Percentiles rank a stretch among this genome's conserved stretches.
These are phyloP conservation scores for Aspergillus sparsus DNA, from an alignment of 495 filamentous ascomycete species.

Conservation along the genomic window DNA sequence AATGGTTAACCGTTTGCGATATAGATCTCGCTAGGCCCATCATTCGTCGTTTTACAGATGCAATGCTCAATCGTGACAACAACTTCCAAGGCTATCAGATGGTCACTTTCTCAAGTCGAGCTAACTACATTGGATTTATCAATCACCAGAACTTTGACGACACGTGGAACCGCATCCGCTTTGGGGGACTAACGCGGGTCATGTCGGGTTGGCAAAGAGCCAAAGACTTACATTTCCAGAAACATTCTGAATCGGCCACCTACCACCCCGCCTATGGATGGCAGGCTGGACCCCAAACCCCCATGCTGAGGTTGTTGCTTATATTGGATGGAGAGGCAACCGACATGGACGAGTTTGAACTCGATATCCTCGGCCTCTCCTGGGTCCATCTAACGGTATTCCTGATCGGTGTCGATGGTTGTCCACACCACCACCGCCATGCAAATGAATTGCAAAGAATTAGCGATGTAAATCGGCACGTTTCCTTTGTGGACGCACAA, in stretches of 20 bases:
- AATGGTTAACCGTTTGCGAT: too few relatives aligned
- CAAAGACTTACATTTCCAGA: constrained; percentile 51
- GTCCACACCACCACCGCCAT: constrained; percentile 50
- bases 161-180: constrained; percentile 37
- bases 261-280: constrained; percentile 51
- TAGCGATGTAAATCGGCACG: constrained; percentile 48
- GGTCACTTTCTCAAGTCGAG: constrained; percentile 41
- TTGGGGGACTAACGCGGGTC: constrained; percentile 44
- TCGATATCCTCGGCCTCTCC: constrained; percentile 45
- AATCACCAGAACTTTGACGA: constrained; percentile 40
- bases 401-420: constrained; percentile 51
- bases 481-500: constrained; percentile 52
- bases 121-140: constrained; percentile 39
- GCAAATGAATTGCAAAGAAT: constrained; percentile 51
- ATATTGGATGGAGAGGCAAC: constrained; percentile 48
- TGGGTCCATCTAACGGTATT: constrained; percentile 54
- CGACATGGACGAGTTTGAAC: constrained; percentile 54
- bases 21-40: constrained; percentile 46
- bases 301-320: constrained; percentile 45
- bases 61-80: constrained; percentile 47
- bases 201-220: constrained; percentile 53
- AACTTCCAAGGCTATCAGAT: constrained; percentile 43
- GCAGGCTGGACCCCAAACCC: constrained; percentile 50
- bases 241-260: constrained; percentile 46
- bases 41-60: constrained; percentile 45